Percentiles rank a stretch among this genome's conserved stretches.
phyloP scores from a whole-genome alignment of 169 alveolate species.

The Cryptosporidium tyzzeri region DNA sequence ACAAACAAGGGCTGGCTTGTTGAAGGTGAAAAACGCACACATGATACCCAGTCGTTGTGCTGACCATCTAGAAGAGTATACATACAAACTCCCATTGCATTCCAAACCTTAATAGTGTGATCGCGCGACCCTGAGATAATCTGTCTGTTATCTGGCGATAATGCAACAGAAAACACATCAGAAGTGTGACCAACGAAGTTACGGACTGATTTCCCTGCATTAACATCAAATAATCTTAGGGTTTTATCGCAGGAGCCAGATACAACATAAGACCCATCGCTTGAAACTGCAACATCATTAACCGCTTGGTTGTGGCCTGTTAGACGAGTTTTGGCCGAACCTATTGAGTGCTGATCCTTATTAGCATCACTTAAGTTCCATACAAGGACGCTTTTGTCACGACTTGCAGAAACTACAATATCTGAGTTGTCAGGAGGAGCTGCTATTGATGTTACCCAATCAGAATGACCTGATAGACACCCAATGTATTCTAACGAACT shows the following conservation, averaged over 20 bases:
- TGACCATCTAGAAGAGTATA: constrained; percentile 93
- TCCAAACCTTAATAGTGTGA: constrained; percentile 96
- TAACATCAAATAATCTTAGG: constrained; percentile 93
- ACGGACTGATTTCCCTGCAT: constrained; percentile 91
- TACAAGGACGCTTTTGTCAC: constrained; percentile 88
- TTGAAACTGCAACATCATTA: constrained; percentile 92
- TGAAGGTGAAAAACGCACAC: constrained; percentile 96
- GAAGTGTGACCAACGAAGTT: constrained; percentile 93
- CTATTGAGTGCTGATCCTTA: constrained; percentile 83
- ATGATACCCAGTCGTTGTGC: constrained; percentile 98
- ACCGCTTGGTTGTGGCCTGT: constrained; percentile 94
- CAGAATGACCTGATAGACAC: constrained; percentile 87
- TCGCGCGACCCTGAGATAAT: constrained; percentile 98
- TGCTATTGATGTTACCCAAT: constrained; percentile 95
- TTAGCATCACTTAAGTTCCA: constrained; percentile 86
- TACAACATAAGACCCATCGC: constrained; percentile 93
- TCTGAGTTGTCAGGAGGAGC: constrained; percentile 91
- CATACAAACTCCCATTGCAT: constrained; percentile 97
- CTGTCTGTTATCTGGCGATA: constrained; percentile 98
- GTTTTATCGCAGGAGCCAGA: constrained; percentile 95
- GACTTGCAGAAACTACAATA: constrained; percentile 92
- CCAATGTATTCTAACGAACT: constrained; percentile 70
- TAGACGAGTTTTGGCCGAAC: constrained; percentile 86
- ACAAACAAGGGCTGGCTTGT: constrained; percentile 95
- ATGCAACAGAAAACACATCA: constrained; percentile 96